phyloP scores from a whole-genome alignment of 176 grass and related monocot species.

The Triticum timopheevii region DNA sequence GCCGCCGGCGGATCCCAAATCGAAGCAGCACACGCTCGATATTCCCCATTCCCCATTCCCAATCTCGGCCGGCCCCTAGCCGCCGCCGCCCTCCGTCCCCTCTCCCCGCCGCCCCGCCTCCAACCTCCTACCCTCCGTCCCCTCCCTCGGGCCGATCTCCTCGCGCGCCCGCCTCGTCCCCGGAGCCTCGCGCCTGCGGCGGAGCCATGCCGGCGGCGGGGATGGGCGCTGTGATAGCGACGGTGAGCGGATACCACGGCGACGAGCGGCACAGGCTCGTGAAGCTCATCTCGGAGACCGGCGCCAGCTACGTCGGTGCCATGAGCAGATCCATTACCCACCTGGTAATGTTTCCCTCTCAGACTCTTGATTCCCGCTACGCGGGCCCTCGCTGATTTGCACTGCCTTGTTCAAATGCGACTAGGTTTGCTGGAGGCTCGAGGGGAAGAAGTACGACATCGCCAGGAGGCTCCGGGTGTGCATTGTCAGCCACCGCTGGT shows the following conservation, averaged over 20 bases:
- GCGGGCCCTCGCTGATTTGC: not conserved
- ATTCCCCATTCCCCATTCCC: no score
- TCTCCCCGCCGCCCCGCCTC: no score
- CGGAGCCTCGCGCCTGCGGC: not conserved
- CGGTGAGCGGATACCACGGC: slow-evolving; percentile 91
- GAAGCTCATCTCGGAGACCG: slow-evolving; percentile 79
- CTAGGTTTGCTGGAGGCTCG: slow-evolving; percentile 84
- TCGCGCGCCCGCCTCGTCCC: not conserved
- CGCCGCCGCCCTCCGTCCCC: no score
- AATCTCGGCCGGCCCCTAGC: no score
- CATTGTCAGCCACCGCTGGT: slow-evolving; percentile 80
- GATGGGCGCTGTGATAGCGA: slow-evolving; percentile 75
- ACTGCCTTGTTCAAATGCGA: not conserved
- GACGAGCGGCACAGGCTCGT: slow-evolving; percentile 72
- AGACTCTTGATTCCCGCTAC: not conserved
- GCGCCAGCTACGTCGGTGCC: slow-evolving; percentile 75
- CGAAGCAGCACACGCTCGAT: no score
- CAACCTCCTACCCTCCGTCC: no score
- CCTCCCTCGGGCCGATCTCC: no score
- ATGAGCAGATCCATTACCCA: slow-evolving; percentile 90
- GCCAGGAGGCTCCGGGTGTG: slow-evolving; percentile 48
- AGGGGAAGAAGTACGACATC: slow-evolving; percentile 86
- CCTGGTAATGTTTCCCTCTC: slow-evolving; percentile 37
- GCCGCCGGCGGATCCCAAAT: no score
- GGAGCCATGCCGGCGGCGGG: slow-evolving; percentile 42